These are phyloP conservation scores for Calophaca sinica DNA, from an alignment of 306 rosid genomes.

Conservation along the genomic window DNA sequence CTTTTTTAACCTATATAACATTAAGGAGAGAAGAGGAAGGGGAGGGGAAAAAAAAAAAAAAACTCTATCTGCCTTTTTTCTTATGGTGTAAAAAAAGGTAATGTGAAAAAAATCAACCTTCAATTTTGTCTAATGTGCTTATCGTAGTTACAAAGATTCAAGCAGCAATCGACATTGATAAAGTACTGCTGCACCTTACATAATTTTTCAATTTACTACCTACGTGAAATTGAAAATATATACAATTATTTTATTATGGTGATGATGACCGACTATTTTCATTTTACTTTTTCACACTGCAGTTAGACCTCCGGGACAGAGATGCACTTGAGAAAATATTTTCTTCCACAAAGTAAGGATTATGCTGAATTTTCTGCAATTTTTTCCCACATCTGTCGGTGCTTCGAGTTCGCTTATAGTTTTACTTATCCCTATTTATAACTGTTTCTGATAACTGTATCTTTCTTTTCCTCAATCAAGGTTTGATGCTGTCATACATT, in stretches of 20 bases:
- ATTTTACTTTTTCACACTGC: slow-evolving; percentile 38
- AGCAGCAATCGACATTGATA: background rate
- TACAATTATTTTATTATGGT: slow-evolving; percentile 11
- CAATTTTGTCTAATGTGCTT: no score
- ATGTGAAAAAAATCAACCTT: no score
- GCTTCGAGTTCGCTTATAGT: slow-evolving; percentile 20
- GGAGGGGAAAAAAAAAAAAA: no score
- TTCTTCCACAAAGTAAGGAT: slow-evolving; percentile 68
- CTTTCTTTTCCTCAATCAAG: slow-evolving; percentile 48
- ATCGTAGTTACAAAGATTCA: background rate
- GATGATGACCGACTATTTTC: slow-evolving; percentile 32
- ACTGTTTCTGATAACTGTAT: slow-evolving; percentile 4
- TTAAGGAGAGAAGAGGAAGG: no score
- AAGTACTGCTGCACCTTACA: background rate
- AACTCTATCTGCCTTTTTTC: background rate
- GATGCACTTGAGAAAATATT: slow-evolving; percentile 70
- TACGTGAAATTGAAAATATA: background rate
- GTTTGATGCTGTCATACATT: slow-evolving; percentile 95
- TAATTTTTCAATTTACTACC: background rate
- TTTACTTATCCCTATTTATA: slow-evolving; percentile 7
- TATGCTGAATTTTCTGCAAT: slow-evolving; percentile 25
- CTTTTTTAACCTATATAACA: background rate
- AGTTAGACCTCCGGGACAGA: slow-evolving; percentile 90
- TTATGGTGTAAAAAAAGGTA: no score
- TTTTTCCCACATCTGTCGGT: background rate